Evolutionary conservation across 768 basidiomycete species (phyloP).

Genomic region (Pleurotus sapidus): DNA sequence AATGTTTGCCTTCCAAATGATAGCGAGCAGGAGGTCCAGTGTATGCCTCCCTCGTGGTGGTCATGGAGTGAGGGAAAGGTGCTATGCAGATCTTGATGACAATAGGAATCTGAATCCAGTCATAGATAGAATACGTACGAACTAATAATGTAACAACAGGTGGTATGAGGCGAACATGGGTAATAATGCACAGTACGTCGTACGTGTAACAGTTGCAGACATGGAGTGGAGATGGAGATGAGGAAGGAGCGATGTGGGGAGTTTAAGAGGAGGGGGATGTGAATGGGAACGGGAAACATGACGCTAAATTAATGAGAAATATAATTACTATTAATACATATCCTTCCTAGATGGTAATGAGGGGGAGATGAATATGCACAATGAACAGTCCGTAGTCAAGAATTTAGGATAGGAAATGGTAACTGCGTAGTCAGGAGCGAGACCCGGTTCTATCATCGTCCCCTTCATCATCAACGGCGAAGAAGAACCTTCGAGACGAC

Average conservation of each 20-base stretch:
- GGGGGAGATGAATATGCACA: neutral
- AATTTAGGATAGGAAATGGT: neutral
- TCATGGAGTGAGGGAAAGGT: too few relatives aligned
- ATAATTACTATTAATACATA: constrained; percentile 7
- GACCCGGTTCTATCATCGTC: constrained; percentile 13
- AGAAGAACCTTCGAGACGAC: constrained; percentile 17
- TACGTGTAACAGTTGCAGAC: neutral
- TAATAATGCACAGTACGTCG: neutral
- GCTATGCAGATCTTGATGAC: too few relatives aligned
- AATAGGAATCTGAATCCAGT: too few relatives aligned
- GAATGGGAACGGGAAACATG: neutral
- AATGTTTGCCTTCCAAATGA: too few relatives aligned
- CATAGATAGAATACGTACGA: neutral
- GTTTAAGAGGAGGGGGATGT: neutral
- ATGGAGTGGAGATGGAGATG: constrained; percentile 10
- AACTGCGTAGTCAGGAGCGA: neutral
- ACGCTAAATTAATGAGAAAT: neutral
- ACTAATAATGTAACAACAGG: neutral
- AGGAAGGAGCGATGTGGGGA: neutral
- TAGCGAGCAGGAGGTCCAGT: too few relatives aligned
- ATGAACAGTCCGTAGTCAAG: neutral
- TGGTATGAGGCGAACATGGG: neutral
- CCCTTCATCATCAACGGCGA: constrained; percentile 16
- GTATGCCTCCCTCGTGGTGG: too few relatives aligned
- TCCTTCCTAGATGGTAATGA: neutral